These are phyloP conservation scores for Alectoria sarmentosa DNA, from an alignment of 495 filamentous ascomycete genomes.

Conservation along the genomic window DNA sequence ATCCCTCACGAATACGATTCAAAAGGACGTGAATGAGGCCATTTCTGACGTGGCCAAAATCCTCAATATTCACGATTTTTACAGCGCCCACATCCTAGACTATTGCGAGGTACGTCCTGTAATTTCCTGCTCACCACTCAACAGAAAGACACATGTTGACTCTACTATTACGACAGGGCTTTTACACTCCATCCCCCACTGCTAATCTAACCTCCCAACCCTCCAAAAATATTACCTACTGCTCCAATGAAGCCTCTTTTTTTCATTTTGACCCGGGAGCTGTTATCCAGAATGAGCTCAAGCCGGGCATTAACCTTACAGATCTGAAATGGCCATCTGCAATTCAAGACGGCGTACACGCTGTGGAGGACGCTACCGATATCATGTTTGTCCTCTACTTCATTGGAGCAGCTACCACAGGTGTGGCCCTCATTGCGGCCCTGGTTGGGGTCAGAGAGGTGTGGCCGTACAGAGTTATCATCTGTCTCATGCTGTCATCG, in stretches of 20 bases:
- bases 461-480: constrained; percentile 33
- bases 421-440: constrained; percentile 46
- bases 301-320: constrained; percentile 45
- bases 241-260: constrained; percentile 50
- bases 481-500: constrained; percentile 39
- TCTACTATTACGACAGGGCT: constrained; percentile 36
- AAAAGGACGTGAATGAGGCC: constrained; percentile 32
- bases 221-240: constrained; percentile 50
- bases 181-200: constrained; percentile 44
- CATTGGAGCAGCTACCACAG: constrained; percentile 52
- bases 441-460: constrained; percentile 36
- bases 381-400: constrained; percentile 60
- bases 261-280: constrained; percentile 54
- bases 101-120: constrained; percentile 44
- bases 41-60: constrained; percentile 40
- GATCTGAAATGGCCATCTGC: constrained; percentile 56
- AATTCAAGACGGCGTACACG: constrained; percentile 53
- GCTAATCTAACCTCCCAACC: constrained; percentile 37
- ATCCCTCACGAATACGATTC: constrained; percentile 24
- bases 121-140: not conserved
- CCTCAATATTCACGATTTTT: constrained; percentile 63
- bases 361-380: constrained; percentile 39
- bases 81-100: constrained; percentile 62
- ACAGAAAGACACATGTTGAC: not conserved
- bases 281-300: constrained; percentile 47